Percentiles rank a stretch among this genome's conserved stretches.
phyloP scores from a whole-genome alignment of 106 monocot species.

The Ottelia alismoides region DNA sequence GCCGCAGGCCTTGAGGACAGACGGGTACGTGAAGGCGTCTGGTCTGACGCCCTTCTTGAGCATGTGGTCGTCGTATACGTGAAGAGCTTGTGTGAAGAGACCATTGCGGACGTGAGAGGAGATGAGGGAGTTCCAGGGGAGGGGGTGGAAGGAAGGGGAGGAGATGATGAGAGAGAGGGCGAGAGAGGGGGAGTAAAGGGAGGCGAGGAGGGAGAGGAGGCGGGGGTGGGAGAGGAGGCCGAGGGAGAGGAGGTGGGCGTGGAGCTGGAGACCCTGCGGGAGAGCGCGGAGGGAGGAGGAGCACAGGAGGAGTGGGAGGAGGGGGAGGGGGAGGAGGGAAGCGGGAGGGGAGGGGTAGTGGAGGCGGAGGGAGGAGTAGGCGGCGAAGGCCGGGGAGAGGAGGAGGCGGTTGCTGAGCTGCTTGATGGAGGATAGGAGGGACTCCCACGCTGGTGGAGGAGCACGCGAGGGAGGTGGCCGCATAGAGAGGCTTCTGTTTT shows the following conservation, averaged over 20 bases:
- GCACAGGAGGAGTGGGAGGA: slow-evolving; percentile 40
- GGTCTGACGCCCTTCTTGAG: slow-evolving; percentile 14
- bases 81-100: slow-evolving; percentile 15
- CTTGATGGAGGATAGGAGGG: no score
- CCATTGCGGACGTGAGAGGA: slow-evolving; percentile 25
- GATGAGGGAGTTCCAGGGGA: slow-evolving; percentile 62
- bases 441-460: no score
- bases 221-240: slow-evolving; percentile 23
- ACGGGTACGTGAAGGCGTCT: slow-evolving; percentile 58
- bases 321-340: slow-evolving; percentile 20
- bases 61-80: slow-evolving; percentile 39
- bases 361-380: slow-evolving; percentile 37
- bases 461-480: no score
- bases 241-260: slow-evolving; percentile 37
- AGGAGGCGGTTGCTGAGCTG: slow-evolving; percentile 19
- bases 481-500: no score
- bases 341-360: slow-evolving; percentile 15
- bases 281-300: slow-evolving; percentile 18
- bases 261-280: slow-evolving; percentile 46
- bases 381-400: slow-evolving; percentile 28
- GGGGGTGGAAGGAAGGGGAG: slow-evolving; percentile 4
- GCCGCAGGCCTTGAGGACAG: slow-evolving; percentile 62
- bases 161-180: slow-evolving; percentile 22
- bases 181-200: slow-evolving; percentile 31
- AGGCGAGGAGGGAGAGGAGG: slow-evolving; percentile 22